Base-by-base conservation (phyloP, 192 early-diverging fungal species). In the Umbelopsis sp. region DNA sequence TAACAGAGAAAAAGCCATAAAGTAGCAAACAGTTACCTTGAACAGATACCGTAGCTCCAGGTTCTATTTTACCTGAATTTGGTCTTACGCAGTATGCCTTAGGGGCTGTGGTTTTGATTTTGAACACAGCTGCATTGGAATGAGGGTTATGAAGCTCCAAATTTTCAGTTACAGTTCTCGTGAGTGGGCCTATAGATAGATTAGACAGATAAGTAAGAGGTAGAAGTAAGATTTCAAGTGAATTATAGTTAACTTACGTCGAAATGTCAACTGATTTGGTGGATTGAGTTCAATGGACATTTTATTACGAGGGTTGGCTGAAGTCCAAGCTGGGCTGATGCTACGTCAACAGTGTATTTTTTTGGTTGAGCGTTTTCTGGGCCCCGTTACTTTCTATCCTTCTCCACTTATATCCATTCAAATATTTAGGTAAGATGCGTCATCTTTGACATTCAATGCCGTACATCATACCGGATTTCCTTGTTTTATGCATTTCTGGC, bases 51-150 rank as follows among this genome's bases (percentile, higher is more conserved):
- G 83, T 76, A 16, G 83, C 73, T 25, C 88, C 85, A 15, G 94
- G 84, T 23, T 88, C 89, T 55, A 98, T 84, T 46, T 86, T 79
- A 20, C 95, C 95, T 22, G 92, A 89, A 80, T 97, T 98, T 48
- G 97, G 95, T 46, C 95, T 86, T 58, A 99, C 97, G 77, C 94
- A 97, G 80, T 96, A 99, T 76, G 93, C 91, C 81, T 95, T 97
- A 33, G 97, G 97, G 2, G 97, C 97, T n/a, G 97, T 99, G 16
- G 97, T 99, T 76, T 99, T 99, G 73, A 99, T 91, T 78, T 99
- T 97, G 86, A 97, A 99, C 23, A 91, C 90, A 45, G 95, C 87
- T 1, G 93, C 85, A 48, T 85, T 68, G 70, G 87, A 81, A 69
- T 86, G 87, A 46, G 85, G 86, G 83, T 93, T 93, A 48, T 79